Evolutionary conservation across 495 filamentous ascomycete genomes (phyloP), one percentile per base, ranked within the genome.

Genomic region (Penicillium cosmopolitanum): DNA sequence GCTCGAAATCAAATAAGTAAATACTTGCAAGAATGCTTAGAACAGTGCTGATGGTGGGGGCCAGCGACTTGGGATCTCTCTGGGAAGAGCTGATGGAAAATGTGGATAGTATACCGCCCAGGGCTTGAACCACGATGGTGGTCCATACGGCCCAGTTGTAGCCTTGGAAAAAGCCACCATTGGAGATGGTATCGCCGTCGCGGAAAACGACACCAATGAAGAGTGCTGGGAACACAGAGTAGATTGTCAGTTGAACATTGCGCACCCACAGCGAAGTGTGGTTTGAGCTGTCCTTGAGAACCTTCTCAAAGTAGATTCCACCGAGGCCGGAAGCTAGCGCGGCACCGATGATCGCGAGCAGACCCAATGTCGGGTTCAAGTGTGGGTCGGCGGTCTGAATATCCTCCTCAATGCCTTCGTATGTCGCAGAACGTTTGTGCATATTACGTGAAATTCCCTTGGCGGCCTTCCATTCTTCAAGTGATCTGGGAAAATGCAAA

Each of bases 111-210:
- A 98, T 82, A 8, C 95, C 95, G 42, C 93, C 93, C 11, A 88
- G 66, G 0, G 94, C 90, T 68, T 98, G 95, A 50, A 93, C 81
- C 3, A 83, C 60, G 56, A 98, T 89, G 13, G 91, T 87, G 2
- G 86, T 82, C 94, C 93, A 97, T 4, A 98, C 95, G 28, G 93
- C 81, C 77, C 82, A 84, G 72, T 94, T 97, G 76, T 98, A 98
- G 8, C 95, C 95, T 18, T 88, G 88, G 66, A 98, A 97, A 72
- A 98, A 91, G 5, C 95, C 93, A 64, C 89, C 84, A 68, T 86
- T 84, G 19, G 88, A 83, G 56, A 98, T 93, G 54, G 89, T 85
- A 55, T 86, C 84, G 11, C 95, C 95, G 66, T 98, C 95, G 54
- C 90, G 89, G 67, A 90, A 87, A 4, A 96, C 74, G 5, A 98